A percentile compares a stretch with the other conserved stretches of the same genome.
phyloP scores from a whole-genome alignment of 768 basidiomycete species.

The Boletus reticulatus region DNA sequence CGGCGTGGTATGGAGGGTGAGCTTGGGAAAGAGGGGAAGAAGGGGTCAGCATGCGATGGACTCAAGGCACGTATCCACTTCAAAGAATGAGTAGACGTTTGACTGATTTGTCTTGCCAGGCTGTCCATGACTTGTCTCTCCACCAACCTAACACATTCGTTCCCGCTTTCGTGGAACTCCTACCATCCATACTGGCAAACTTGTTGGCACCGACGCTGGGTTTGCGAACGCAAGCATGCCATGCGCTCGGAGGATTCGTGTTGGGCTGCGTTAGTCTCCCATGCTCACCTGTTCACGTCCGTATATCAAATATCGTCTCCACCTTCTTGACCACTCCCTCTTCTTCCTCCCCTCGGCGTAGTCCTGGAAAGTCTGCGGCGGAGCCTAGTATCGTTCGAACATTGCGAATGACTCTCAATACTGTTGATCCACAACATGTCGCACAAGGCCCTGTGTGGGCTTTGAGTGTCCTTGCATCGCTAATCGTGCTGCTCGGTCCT shows the following conservation, averaged over 20 bases:
- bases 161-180: constrained; percentile 57
- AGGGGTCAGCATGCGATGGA: constrained; percentile 75
- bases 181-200: constrained; percentile 61
- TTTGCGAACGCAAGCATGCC: constrained; percentile 71
- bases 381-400: constrained; percentile 63
- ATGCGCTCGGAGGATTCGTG: constrained; percentile 71
- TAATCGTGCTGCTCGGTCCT: constrained; percentile 67
- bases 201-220: constrained; percentile 62
- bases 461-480: constrained; percentile 59
- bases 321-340: constrained; percentile 44
- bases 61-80: constrained; percentile 53
- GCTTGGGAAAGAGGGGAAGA: constrained; percentile 87
- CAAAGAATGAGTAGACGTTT: constrained; percentile 1
- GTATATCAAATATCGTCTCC: constrained; percentile 49
- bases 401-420: constrained; percentile 58
- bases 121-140: constrained; percentile 65
- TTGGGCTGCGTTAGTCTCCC: constrained; percentile 51
- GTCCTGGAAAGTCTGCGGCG: constrained; percentile 32
- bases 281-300: constrained; percentile 45
- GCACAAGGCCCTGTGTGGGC: constrained; percentile 83
- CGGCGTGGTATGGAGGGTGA: constrained; percentile 80
- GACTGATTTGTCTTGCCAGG: constrained; percentile 42
- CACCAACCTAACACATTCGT: constrained; percentile 66
- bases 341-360: constrained; percentile 37
- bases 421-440: constrained; percentile 53